A percentile compares a stretch with the other conserved stretches of the same genome.
Evolutionary conservation across 2,329 filamentous ascomycete species (phyloP).

Genomic region (Clonostachys chloroleuca): DNA sequence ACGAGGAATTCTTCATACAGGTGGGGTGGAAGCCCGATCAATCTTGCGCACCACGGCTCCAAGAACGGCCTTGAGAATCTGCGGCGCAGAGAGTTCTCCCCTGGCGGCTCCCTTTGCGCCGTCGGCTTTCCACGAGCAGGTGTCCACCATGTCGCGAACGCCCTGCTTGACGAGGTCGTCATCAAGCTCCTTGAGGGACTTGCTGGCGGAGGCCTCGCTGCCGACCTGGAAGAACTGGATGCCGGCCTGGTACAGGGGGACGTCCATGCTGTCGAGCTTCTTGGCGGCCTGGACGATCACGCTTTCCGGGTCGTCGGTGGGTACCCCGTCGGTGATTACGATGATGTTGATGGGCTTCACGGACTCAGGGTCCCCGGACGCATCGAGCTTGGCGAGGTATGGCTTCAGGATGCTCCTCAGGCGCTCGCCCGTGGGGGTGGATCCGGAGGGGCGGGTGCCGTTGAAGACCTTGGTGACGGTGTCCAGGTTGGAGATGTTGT

Average conservation of each 20-base stretch:
- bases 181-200: conserved; percentile 69
- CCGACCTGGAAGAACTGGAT: conserved; percentile 97
- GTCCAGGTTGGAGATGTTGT: conserved; percentile 52
- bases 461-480: conserved; percentile 67
- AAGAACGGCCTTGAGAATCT: conserved; percentile 77
- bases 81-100: conserved; percentile 55
- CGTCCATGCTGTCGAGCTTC: conserved; percentile 65
- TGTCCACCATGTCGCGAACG: conserved; percentile 88
- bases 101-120: conserved; percentile 8
- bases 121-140: conserved; percentile 65
- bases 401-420: conserved; percentile 68
- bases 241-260: conserved; percentile 77
- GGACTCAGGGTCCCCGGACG: conserved; percentile 30
- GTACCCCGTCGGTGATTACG: conserved; percentile 83
- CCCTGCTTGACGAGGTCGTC: conserved; percentile 55
- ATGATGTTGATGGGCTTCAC: conserved; percentile 87
- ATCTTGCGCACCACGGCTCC: conserved; percentile 62
- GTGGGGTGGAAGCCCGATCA: conserved; percentile 14
- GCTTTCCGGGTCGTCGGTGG: conserved; percentile 73
- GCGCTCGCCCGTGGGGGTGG: conserved; percentile 71
- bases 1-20: conserved; percentile 2
- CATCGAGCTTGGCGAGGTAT: conserved; percentile 50
- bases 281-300: conserved; percentile 63
- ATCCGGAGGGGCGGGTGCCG: conserved; percentile 57
- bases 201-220: conserved; percentile 58